These are phyloP conservation scores for Berkeleyomyces rouxiae DNA, from an alignment of 2,329 filamentous ascomycete genomes.

Conservation along the genomic window DNA sequence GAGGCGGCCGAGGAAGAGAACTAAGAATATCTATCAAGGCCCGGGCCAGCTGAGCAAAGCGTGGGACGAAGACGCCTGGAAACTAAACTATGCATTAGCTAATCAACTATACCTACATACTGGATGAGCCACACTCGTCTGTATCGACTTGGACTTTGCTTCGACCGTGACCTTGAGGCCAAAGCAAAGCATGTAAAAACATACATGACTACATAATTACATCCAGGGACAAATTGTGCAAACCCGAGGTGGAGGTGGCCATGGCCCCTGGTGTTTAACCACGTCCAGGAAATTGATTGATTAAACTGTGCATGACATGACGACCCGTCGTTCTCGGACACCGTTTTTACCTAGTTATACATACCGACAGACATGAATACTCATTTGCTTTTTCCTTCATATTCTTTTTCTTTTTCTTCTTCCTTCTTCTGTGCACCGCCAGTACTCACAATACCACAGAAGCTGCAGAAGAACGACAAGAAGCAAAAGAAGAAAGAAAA, in stretches of 20 bases:
- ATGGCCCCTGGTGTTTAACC: not conserved
- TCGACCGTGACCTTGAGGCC: no score
- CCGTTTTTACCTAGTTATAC: not conserved
- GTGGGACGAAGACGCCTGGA: no score
- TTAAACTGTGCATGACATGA: constrained; percentile 3
- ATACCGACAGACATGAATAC: not conserved
- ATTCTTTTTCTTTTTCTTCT: not conserved
- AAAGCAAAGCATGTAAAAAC: not conserved
- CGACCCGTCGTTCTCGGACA: not conserved
- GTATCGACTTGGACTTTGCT: not conserved
- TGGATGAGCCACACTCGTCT: not conserved
- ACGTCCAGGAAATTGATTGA: not conserved
- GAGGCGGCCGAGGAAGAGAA: no score
- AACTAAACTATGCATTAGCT: no score
- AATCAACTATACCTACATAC: not conserved
- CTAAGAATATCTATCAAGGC: no score
- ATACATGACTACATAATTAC: no score
- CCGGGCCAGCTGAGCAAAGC: no score
- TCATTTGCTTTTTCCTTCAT: not conserved
- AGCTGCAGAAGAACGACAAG: not conserved
- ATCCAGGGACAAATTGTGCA: no score
- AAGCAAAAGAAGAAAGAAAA: not conserved
- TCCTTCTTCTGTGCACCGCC: not conserved
- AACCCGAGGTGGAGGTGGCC: not conserved
- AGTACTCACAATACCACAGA: not conserved